Percentiles rank a stretch among this genome's conserved stretches.
Conservation (phyloP, 495 filamentous ascomycete species). For the Penicillium crystallinum region DNA sequence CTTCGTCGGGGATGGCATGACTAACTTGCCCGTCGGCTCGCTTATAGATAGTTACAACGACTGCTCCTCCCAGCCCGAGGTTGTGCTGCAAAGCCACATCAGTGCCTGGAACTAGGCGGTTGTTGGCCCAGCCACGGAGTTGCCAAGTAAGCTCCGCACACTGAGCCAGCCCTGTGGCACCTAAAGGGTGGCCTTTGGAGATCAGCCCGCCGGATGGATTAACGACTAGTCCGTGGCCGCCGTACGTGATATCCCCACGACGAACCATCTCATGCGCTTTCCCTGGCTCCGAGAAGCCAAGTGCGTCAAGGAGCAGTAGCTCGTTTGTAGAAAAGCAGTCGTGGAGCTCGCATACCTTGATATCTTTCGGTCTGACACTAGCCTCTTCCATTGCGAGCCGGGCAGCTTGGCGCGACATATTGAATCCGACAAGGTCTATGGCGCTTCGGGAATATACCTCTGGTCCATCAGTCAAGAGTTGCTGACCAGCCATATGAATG, state of each 20-base stretch:
- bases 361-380: conserved; percentile 55
- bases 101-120: conserved; percentile 63
- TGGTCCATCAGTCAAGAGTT: conserved; percentile 73
- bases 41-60: conserved; percentile 73
- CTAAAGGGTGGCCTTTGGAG: conserved; percentile 89
- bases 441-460: conserved; percentile 65
- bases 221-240: conserved; percentile 66
- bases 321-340: conserved; percentile 96
- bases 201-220: conserved; percentile 92
- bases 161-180: conserved; percentile 86
- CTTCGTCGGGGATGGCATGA: conserved; percentile 39
- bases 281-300: conserved; percentile 68
- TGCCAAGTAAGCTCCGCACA: conserved; percentile 96
- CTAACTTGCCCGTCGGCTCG: conserved; percentile 60
- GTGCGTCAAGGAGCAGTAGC: conserved; percentile 74
- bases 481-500: conserved; percentile 79
- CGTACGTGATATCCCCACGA: conserved; percentile 85
- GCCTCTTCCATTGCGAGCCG: conserved; percentile 69
- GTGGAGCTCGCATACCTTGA: conserved; percentile 84
- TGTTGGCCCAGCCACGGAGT: conserved; percentile 89
- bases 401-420: conserved; percentile 71
- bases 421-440: conserved; percentile 82
- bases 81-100: conserved; percentile 77
- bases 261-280: conserved; percentile 90
- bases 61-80: conserved; percentile 77